phyloP scores from a whole-genome alignment of 2,329 filamentous ascomycete species.

The Xylariales sp. region DNA sequence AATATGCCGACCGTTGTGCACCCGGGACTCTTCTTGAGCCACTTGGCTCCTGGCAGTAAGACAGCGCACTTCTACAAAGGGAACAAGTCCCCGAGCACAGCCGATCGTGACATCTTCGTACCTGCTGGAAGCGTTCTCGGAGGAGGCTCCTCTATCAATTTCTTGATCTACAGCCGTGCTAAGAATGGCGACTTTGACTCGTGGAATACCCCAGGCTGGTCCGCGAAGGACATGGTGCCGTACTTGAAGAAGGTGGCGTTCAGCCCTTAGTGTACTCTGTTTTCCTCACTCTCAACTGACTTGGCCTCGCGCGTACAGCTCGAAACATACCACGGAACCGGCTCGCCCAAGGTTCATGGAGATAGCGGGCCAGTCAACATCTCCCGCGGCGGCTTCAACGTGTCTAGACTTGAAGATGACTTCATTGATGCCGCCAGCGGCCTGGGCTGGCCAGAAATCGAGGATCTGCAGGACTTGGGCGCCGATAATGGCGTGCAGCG shows the following conservation, averaged over 20 bases:
- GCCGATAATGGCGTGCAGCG: constrained; percentile 17
- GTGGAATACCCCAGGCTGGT: constrained; percentile 22
- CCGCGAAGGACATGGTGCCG: constrained; percentile 17
- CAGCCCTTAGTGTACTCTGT: not conserved
- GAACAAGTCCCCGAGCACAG: not conserved
- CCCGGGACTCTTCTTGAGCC: constrained; percentile 7
- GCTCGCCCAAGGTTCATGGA: constrained; percentile 43
- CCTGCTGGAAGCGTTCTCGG: constrained; percentile 39
- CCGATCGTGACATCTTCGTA: constrained; percentile 8
- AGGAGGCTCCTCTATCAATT: constrained; percentile 47
- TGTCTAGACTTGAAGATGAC: constrained; percentile 35
- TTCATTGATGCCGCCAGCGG: constrained; percentile 44
- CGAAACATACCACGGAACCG: constrained; percentile 51
- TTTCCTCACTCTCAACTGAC: not conserved
- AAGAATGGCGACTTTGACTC: constrained; percentile 24
- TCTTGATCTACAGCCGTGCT: constrained; percentile 32
- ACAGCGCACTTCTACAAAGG: constrained; percentile 7
- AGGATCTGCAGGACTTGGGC: constrained; percentile 49
- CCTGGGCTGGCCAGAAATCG: constrained; percentile 46
- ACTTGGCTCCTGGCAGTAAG: constrained; percentile 8
- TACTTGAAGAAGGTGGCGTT: constrained; percentile 32
- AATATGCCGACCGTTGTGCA: constrained; percentile 5
- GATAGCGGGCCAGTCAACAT: constrained; percentile 51
- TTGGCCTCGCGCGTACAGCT: constrained; percentile 24
- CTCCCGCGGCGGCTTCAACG: constrained; percentile 42